Conservation (phyloP, 148 eudicot genomes). For the Chenopodium suecicum region DNA sequence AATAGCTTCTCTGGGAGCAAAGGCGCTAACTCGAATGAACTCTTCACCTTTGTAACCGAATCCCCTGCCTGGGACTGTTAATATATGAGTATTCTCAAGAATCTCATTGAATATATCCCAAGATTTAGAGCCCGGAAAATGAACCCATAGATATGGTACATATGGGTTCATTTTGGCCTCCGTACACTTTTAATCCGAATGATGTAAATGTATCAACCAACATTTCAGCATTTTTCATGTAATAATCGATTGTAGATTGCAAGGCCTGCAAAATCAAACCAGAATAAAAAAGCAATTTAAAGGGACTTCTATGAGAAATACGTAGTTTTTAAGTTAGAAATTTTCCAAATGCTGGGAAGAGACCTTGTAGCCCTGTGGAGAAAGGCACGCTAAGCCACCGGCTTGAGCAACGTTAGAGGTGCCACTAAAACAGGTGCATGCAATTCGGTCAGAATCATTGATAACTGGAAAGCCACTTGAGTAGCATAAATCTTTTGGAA, state of each 20-base stretch:
- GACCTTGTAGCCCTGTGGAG: constrained; percentile 56
- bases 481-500: constrained; percentile 57
- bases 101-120: constrained; percentile 77
- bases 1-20: constrained; percentile 52
- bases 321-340: too few relatives aligned
- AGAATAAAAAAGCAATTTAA: too few relatives aligned
- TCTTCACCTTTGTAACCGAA: constrained; percentile 73
- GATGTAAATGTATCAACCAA: constrained; percentile 52
- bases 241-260: constrained; percentile 44
- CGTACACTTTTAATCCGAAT: constrained; percentile 58
- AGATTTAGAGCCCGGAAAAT: constrained; percentile 75
- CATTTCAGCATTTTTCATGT: constrained; percentile 65
- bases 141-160: constrained; percentile 83
- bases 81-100: constrained; percentile 63
- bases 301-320: too few relatives aligned
- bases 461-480: constrained; percentile 60
- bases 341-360: too few relatives aligned
- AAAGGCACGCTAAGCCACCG: constrained; percentile 82
- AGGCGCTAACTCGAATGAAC: constrained; percentile 69
- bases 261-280: constrained; percentile 35
- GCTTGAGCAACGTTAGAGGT: constrained; percentile 72
- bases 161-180: constrained; percentile 42
- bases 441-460: constrained; percentile 51
- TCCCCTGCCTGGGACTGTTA: constrained; percentile 72
- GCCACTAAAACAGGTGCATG: constrained; percentile 68